phyloP scores from a whole-genome alignment of 352 stramenopile genomes.

The Globisporangium cylindrosporum region DNA sequence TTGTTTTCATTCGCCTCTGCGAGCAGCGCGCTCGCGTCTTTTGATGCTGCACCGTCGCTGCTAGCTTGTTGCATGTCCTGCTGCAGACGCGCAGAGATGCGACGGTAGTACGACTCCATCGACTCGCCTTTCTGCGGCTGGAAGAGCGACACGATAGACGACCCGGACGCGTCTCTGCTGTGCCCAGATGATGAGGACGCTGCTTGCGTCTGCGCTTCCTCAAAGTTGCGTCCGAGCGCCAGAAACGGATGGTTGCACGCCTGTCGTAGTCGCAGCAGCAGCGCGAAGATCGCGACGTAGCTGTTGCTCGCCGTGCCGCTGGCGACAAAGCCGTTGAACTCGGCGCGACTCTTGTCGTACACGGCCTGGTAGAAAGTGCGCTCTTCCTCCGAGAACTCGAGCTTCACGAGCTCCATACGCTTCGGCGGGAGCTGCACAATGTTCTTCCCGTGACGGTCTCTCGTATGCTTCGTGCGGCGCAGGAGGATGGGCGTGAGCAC shows the following conservation, averaged over 20 bases:
- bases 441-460: slow-evolving; percentile 52
- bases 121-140: slow-evolving; percentile 48
- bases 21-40: neutral
- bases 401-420: slow-evolving; percentile 54
- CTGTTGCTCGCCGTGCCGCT: slow-evolving; percentile 68
- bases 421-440: slow-evolving; percentile 78
- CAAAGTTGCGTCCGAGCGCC: slow-evolving; percentile 62
- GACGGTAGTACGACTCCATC: slow-evolving; percentile 56
- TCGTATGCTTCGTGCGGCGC: slow-evolving; percentile 82
- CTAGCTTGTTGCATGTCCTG: slow-evolving; percentile 40
- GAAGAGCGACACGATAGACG: slow-evolving; percentile 32
- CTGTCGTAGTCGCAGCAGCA: slow-evolving; percentile 86
- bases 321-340: slow-evolving; percentile 88
- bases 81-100: slow-evolving; percentile 1
- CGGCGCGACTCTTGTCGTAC: slow-evolving; percentile 76
- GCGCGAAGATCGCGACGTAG: slow-evolving; percentile 88
- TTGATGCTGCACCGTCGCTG: slow-evolving; percentile 33
- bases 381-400: slow-evolving; percentile 76
- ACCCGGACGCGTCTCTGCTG: neutral
- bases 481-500: slow-evolving; percentile 76
- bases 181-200: neutral
- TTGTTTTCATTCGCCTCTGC: neutral
- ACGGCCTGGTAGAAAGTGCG: slow-evolving; percentile 86
- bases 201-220: slow-evolving; percentile 30
- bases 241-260: slow-evolving; percentile 90